A percentile compares a stretch with the other conserved stretches of the same genome.
phyloP scores from a whole-genome alignment of 164 flowering plant species.

The Vitis amurensis region DNA sequence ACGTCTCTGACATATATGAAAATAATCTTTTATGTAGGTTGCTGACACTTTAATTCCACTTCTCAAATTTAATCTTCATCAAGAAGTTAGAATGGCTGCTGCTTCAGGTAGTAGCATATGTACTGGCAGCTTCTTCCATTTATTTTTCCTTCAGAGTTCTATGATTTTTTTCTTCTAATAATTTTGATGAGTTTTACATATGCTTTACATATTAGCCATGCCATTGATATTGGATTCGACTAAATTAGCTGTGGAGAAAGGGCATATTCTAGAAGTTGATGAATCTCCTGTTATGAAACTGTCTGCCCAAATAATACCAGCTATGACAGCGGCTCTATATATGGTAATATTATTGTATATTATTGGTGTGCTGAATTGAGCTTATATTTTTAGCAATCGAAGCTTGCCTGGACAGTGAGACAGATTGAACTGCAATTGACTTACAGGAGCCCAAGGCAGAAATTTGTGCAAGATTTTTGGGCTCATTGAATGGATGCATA shows the following conservation, averaged over 20 bases:
- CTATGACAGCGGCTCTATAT: no score
- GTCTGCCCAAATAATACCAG: no score
- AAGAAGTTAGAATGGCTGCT: conserved; percentile 81
- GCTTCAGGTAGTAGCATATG: conserved; percentile 55
- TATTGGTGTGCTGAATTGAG: neutral
- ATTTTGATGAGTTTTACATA: no score
- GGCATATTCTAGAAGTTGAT: no score
- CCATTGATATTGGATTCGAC: no score
- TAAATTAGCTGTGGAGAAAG: no score
- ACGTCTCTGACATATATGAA: neutral
- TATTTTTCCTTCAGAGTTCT: no score
- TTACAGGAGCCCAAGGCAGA: conserved; percentile 78
- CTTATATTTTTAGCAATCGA: neutral
- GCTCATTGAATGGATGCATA: conserved; percentile 64
- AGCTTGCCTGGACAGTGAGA: neutral
- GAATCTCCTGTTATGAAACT: no score
- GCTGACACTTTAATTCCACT: conserved; percentile 73
- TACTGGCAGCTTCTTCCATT: no score
- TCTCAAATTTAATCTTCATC: conserved; percentile 76
- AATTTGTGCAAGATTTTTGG: conserved; percentile 68
- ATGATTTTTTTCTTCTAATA: neutral
- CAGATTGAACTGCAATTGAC: neutral
- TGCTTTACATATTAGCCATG: conserved; percentile 26
- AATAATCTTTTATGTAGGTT: conserved; percentile 36
- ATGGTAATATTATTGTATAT: neutral